These are phyloP conservation scores for Cladophialophora immunda DNA, from an alignment of 2,329 filamentous ascomycete genomes.

Conservation along the genomic window DNA sequence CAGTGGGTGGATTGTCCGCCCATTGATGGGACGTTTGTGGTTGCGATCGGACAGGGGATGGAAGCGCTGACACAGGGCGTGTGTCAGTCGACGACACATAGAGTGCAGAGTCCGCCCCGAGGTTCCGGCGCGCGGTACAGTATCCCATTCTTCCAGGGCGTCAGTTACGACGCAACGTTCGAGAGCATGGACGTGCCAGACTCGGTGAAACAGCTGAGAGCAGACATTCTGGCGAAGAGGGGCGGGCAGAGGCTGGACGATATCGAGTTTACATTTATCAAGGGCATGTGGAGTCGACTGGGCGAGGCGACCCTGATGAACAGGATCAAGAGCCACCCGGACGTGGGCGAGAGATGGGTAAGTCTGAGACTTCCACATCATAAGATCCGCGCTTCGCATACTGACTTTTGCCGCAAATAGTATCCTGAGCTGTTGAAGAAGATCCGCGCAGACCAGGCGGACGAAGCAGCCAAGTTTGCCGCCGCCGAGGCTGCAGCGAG, in stretches of 20 bases:
- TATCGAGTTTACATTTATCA: constrained; percentile 86
- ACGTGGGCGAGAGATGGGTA: constrained; percentile 79
- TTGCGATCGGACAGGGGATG: constrained; percentile 86
- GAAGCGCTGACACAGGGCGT: constrained; percentile 86
- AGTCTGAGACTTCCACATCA: not conserved
- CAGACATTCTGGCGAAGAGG: constrained; percentile 64
- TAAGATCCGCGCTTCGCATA: not conserved
- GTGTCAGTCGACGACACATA: constrained; percentile 82
- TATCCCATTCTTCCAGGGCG: constrained; percentile 89
- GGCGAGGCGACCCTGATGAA: constrained; percentile 88
- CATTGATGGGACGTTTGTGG: constrained; percentile 78
- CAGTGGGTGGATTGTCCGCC: constrained; percentile 86
- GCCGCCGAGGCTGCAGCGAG: constrained; percentile 27
- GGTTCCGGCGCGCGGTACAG: constrained; percentile 78
- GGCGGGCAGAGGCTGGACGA: constrained; percentile 34
- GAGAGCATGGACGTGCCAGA: constrained; percentile 77
- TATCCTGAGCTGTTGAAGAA: constrained; percentile 67
- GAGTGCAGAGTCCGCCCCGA: constrained; percentile 76
- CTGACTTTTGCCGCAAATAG: constrained; percentile 42
- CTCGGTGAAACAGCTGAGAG: constrained; percentile 68
- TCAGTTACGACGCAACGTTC: constrained; percentile 79
- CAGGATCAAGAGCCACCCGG: constrained; percentile 83
- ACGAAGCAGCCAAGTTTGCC: constrained; percentile 33
- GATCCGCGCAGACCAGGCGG: constrained; percentile 67
- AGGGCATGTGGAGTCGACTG: constrained; percentile 71